Conservation (phyloP, 208 protist species). For the Tritrichomonas musculus region DNA sequence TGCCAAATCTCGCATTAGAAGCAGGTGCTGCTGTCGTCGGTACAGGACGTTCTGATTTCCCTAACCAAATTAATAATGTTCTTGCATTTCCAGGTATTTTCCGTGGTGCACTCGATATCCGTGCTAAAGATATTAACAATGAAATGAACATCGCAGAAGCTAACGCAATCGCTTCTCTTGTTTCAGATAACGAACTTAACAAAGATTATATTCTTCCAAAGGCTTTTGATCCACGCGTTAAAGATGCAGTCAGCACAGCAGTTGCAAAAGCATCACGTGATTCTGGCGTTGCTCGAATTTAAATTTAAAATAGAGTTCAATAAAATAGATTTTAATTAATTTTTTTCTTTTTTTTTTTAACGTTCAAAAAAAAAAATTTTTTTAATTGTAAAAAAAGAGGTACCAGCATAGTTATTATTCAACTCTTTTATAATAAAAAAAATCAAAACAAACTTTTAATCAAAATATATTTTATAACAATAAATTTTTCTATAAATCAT, state of each 20-base stretch:
- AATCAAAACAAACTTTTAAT: no score
- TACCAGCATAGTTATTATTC: no score
- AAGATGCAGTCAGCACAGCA: background rate
- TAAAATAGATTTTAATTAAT: no score
- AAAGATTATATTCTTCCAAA: no score
- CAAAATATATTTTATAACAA: no score
- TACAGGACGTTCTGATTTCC: background rate
- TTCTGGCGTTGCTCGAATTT: background rate
- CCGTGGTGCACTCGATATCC: background rate
- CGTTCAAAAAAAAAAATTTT: no score
- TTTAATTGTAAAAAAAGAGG: no score
- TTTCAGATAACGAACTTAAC: background rate
- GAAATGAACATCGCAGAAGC: background rate
- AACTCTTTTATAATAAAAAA: no score
- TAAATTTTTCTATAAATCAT: no score
- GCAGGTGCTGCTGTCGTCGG: background rate
- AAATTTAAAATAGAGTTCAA: background rate
- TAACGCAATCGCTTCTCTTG: background rate
- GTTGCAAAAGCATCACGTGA: background rate
- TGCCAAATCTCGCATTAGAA: background rate
- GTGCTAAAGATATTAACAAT: no score
- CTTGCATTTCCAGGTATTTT: background rate
- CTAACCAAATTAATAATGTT: background rate
- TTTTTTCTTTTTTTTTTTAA: no score
- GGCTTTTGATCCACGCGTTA: background rate